Evolutionary conservation across 2,329 filamentous ascomycete genomes (phyloP), one percentile per base, ranked within the genome.

Genomic region (Nothopassalora personata): DNA sequence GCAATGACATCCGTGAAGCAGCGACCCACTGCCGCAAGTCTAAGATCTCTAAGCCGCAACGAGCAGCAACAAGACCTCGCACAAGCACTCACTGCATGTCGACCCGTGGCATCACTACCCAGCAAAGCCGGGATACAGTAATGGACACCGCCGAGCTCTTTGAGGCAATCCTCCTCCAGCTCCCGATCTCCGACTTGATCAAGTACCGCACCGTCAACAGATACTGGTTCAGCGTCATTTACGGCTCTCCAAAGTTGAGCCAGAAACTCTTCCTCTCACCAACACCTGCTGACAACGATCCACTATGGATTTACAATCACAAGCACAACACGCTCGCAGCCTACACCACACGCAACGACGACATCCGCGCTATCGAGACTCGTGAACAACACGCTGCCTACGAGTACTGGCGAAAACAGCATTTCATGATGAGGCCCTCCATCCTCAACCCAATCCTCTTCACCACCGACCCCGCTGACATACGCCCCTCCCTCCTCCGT

Each of bases 201-300:
- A 28, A 11, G 0, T 28, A 56, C 27, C 63, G 61, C 9, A 33
- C 33, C 11, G 71, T 73, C 5, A 71, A 68, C 55, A 57, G 56
- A 23, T 31, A 28, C 10, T 66, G 60, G 58, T 39, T 60, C 34
- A 5, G 39, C 1, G 46, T 59, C 18, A 61, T 67, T 19, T 27
- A 31, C 4, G 47, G 13, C 2, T 60, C 59, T 0, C 47, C 39
- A 9, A 8, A 1, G 10, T 53, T 64, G 4, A 28, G 30, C 0
- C 53, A 53, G 15, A 51, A 53, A 4, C 36, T 64, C 18, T 62
- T 60, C 51, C 53, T 60, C 10, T 45, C 56, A 1, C 13, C 57
- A 31, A 18, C 31, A 43, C 23, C n/a, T 45, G 34, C 30, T 30
- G 33, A 23, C 30, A 31, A 8, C 27, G 28, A 28, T 28, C n/a